Evolutionary conservation across 139 green algal genomes (phyloP), one percentile per base, ranked within the genome.

Genomic region (Tetradesmus obliquus): DNA sequence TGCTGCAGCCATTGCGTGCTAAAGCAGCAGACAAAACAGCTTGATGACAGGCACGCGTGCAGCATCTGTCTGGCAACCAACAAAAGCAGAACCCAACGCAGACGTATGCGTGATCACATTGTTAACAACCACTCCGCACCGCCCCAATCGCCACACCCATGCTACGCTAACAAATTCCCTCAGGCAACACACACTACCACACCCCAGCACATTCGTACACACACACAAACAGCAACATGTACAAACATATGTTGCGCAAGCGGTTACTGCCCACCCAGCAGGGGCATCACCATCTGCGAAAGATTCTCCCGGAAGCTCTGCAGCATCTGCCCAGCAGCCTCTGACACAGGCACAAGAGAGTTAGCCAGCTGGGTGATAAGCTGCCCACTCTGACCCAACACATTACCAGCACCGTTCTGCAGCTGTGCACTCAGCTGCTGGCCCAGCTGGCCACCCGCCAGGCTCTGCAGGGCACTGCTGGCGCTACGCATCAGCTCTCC

Each of bases 311-410:
- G 55, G n/a, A 88, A 76, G 54, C 57, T n/a, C 13, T 79, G 22
- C 32, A 88, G 32, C 57, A 79, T 79, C 58, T 79, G 15, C 7
- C 57, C 84, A 79, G 84, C 84, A 57, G 57, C 57, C n/a, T 79
- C 84, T 19, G 84, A 24, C 53, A 87, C 82, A 74, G 82, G 24
- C 10, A 58, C 57, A 24, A 88, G 72, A 10, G 71, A 13, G 22
- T 76, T 12, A 3, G 57, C 55, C 32, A 79, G 57, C 24, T 88
- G 58, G 4, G 45, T 88, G 3, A 88, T n/a, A 51, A 88, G 22
- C 71, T 76, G 55, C 8, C 84, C 57, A 88, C 84, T 88, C 17
- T 79, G 53, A 5, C 57, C n/a, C 22, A 19, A 10, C 3, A 45
- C 51, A 32, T n/a, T 20, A 6, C 22, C 55, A 87, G 17, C 3